phyloP scores from a whole-genome alignment of 1,139 yeast species.

The Magnusiomyces suaveolens region DNA sequence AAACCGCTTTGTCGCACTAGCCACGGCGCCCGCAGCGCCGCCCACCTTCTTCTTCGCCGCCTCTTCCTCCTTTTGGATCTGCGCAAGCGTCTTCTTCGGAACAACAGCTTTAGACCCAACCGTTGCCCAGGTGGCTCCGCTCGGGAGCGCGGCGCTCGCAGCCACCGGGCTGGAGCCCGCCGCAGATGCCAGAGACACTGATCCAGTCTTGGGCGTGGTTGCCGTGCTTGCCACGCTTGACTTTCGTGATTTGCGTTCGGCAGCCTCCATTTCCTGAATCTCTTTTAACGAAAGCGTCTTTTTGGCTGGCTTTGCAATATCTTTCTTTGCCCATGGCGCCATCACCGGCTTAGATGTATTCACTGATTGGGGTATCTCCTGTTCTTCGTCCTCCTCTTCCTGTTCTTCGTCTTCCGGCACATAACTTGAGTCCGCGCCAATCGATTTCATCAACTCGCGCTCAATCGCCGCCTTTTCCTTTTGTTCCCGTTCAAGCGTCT shows the following conservation, averaged over 20 bases:
- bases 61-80: slow-evolving; percentile 43
- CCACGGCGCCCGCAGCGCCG: neutral
- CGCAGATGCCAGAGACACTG: slow-evolving; percentile 17
- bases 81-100: slow-evolving; percentile 38
- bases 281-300: slow-evolving; percentile 54
- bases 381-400: neutral
- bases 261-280: slow-evolving; percentile 61
- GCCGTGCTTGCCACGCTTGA: slow-evolving; percentile 27
- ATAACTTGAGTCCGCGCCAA: slow-evolving; percentile 3
- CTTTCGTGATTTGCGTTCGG: slow-evolving; percentile 28
- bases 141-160: slow-evolving; percentile 35
- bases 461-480: slow-evolving; percentile 5
- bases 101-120: slow-evolving; percentile 20
- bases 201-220: slow-evolving; percentile 5
- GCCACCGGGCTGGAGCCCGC: slow-evolving; percentile 16
- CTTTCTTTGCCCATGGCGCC: slow-evolving; percentile 42
- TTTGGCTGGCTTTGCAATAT: slow-evolving; percentile 26
- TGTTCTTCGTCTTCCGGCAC: neutral
- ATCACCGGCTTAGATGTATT: slow-evolving; percentile 16
- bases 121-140: slow-evolving; percentile 50
- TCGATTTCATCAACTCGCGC: slow-evolving; percentile 7
- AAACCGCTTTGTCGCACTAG: slow-evolving; percentile 5
- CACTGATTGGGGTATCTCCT: too few species aligned
- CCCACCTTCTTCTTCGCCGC: slow-evolving; percentile 22
- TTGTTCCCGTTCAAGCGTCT: slow-evolving; percentile 6